These are phyloP conservation scores for Clonostachys solani DNA, from an alignment of 2,329 filamentous ascomycete genomes.

Conservation along the genomic window DNA sequence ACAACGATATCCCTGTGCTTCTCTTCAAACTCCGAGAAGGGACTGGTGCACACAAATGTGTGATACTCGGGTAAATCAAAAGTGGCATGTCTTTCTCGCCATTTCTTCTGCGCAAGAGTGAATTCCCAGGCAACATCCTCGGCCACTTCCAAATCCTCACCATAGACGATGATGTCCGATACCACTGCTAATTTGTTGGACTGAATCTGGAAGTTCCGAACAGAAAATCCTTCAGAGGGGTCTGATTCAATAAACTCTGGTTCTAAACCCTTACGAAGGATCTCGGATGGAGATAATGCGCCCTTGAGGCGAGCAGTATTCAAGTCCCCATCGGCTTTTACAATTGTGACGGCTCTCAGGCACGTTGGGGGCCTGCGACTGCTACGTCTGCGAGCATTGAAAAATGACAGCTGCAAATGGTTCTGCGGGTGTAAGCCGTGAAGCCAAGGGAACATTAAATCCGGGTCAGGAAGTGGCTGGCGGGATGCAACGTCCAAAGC, in stretches of 20 bases:
- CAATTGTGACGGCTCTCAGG: slow-evolving; percentile 75
- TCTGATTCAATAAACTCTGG: slow-evolving; percentile 77
- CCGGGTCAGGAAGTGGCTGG: slow-evolving; percentile 78
- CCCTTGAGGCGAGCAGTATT: slow-evolving; percentile 75
- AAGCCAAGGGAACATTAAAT: slow-evolving; percentile 92
- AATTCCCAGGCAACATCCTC: slow-evolving; percentile 65
- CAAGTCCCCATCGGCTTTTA: slow-evolving; percentile 85
- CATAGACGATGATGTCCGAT: slow-evolving; percentile 92
- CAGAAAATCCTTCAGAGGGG: slow-evolving; percentile 86
- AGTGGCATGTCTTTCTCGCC: slow-evolving; percentile 58
- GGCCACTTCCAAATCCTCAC: slow-evolving; percentile 60
- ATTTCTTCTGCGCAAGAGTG: slow-evolving; percentile 70
- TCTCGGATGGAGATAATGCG: slow-evolving; percentile 76
- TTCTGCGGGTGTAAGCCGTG: slow-evolving; percentile 91
- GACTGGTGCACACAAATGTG: slow-evolving; percentile 69
- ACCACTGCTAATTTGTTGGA: slow-evolving; percentile 80
- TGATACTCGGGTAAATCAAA: slow-evolving; percentile 62
- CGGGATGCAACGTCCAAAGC: slow-evolving; percentile 73
- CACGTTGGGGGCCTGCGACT: slow-evolving; percentile 66
- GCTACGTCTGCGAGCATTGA: slow-evolving; percentile 71
- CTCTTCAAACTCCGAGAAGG: slow-evolving; percentile 69
- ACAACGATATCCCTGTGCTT: slow-evolving; percentile 68
- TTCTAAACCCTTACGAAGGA: slow-evolving; percentile 51
- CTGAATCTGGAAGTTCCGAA: slow-evolving; percentile 97
- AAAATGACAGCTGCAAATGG: slow-evolving; percentile 84